phyloP scores from a whole-genome alignment of 1,139 yeast species.

The Suhomyces choctaworum region DNA sequence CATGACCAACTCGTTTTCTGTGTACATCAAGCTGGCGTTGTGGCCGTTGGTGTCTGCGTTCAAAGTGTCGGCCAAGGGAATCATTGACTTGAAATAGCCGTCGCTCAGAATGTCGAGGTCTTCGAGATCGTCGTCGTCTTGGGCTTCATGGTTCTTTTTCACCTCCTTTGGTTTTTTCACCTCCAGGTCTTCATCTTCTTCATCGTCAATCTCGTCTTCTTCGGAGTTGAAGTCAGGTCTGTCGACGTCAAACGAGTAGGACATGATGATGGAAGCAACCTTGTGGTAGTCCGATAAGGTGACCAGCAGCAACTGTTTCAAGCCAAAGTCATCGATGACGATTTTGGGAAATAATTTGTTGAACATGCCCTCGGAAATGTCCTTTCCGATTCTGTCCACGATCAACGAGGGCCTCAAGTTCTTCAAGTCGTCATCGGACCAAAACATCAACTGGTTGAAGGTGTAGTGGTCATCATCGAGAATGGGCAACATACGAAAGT shows the following conservation, averaged over 20 bases:
- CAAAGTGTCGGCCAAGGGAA: slow-evolving; percentile 86
- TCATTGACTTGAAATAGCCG: slow-evolving; percentile 74
- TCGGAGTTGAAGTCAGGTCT: slow-evolving; percentile 19
- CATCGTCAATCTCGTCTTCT: slow-evolving; percentile 21
- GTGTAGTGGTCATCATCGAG: slow-evolving; percentile 27
- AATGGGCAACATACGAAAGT: slow-evolving; percentile 70
- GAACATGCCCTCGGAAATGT: slow-evolving; percentile 64
- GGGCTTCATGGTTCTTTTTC: slow-evolving; percentile 8
- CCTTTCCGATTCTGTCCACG: slow-evolving; percentile 67
- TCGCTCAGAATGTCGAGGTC: slow-evolving; percentile 28
- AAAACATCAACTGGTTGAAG: slow-evolving; percentile 76
- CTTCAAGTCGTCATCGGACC: slow-evolving; percentile 59
- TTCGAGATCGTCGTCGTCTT: slow-evolving; percentile 3
- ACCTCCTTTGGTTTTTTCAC: slow-evolving; percentile 4
- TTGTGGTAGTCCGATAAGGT: slow-evolving; percentile 61
- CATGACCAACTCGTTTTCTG: slow-evolving; percentile 57
- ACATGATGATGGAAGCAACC: slow-evolving; percentile 60
- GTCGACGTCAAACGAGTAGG: slow-evolving; percentile 46
- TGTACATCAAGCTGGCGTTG: slow-evolving; percentile 69
- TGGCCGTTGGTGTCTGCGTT: slow-evolving; percentile 81
- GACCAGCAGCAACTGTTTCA: slow-evolving; percentile 30
- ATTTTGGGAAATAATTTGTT: slow-evolving; percentile 27
- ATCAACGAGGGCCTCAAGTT: slow-evolving; percentile 69
- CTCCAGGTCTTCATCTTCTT: slow-evolving; percentile 7
- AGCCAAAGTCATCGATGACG: slow-evolving; percentile 25